Base-by-base conservation (phyloP, 1,139 yeast species). In the Suhomyces maxii region DNA sequence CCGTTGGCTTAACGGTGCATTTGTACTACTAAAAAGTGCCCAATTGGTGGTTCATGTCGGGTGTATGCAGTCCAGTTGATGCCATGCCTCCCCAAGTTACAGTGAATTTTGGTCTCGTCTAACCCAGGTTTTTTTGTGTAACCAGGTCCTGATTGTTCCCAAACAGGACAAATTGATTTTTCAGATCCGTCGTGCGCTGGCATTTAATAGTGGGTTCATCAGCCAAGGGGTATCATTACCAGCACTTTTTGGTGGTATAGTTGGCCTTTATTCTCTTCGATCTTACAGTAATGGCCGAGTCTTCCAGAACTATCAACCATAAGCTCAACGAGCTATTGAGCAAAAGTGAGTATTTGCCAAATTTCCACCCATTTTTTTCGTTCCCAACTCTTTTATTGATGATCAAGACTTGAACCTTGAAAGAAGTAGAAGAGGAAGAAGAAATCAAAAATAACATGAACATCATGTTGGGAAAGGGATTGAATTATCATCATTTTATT, bases 301-400 rank as follows among this genome's bases (percentile, higher is more conserved):
- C 75, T 7, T 73, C 78, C 23, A 59, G 79, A 56, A 66, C 74
- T 7, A 73, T 74, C 49, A 74, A 74, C 57, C 78, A 73, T 52
- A 71, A 69, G 56, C 71, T 74, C 53, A 74, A 73, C 54, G 79
- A 74, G 55, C 59, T 73, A 47, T 62, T 73, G 55, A 68, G 75
- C 53, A 73, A 72, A 50, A 64, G 69, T 65, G 59, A 42, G 70
- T 66, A 39, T 33, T 11, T 8, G 6, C 26, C 2, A 6, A 23
- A 13, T 3, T 3, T 28, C 7, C 23, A 13, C n/a, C 34, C 32
- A 12, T 8, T 40, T 18, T 18, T 18, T 18, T 18, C 23, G 23
- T 4, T 18, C 3, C 23, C 23, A 18, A 18, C 23, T 18, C 23
- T 18, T 18, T 18, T 18, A 18, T 18, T 18, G 23, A 18, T 18